Conservation (phyloP, 371 early-diverging fungal species). For the Catenaria anguillulae region DNA sequence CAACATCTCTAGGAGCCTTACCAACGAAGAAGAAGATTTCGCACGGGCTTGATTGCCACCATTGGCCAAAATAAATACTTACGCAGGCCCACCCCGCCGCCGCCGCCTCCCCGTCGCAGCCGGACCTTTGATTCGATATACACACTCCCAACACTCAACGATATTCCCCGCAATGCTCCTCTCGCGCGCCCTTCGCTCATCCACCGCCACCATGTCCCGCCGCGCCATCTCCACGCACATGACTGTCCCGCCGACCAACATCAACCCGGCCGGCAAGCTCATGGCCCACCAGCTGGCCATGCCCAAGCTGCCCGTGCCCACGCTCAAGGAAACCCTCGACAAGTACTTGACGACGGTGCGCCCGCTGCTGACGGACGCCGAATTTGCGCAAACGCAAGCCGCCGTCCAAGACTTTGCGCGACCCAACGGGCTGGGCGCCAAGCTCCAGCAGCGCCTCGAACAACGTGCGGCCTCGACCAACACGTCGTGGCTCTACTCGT, state of each 20-base stretch:
- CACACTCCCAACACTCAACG: too few species aligned
- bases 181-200: too few species aligned
- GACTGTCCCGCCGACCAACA: neutral
- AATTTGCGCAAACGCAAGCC: conserved; percentile 49
- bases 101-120: too few species aligned
- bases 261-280: neutral
- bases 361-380: conserved; percentile 52
- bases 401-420: conserved; percentile 58
- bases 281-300: conserved; percentile 43
- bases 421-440: conserved; percentile 63
- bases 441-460: conserved; percentile 63
- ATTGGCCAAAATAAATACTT: too few species aligned
- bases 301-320: conserved; percentile 78
- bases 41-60: too few species aligned
- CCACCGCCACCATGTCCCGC: too few species aligned
- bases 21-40: too few species aligned
- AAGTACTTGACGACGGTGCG: conserved; percentile 61
- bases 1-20: too few species aligned
- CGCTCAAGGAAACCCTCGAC: conserved; percentile 57
- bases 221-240: neutral
- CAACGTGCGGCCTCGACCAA: conserved; percentile 12
- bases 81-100: too few species aligned
- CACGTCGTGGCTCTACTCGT: conserved; percentile 76
- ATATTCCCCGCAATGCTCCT: too few species aligned
- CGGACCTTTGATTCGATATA: too few species aligned